Conservation (phyloP, 768 basidiomycete genomes). For the Pleurotus cornucopiae region DNA sequence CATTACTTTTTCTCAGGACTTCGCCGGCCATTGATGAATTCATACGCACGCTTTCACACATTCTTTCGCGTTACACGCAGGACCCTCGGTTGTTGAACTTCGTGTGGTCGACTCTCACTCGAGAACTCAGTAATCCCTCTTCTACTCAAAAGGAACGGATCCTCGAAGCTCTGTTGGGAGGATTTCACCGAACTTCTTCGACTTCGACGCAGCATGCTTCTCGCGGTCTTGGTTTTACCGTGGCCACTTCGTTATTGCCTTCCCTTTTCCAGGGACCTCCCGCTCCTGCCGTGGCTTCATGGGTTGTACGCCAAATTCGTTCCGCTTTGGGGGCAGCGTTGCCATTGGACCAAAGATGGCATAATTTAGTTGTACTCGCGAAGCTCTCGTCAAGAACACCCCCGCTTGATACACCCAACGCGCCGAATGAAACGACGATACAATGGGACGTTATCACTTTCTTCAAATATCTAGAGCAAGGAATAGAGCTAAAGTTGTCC, state of each 20-base stretch:
- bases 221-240: constrained; percentile 15
- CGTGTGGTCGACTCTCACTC: constrained; percentile 36
- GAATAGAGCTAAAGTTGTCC: background rate
- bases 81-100: constrained; percentile 31
- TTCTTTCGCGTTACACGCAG: constrained; percentile 30
- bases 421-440: background rate
- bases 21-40: constrained; percentile 22
- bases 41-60: constrained; percentile 30
- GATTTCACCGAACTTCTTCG: constrained; percentile 16
- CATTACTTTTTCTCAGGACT: constrained; percentile 28
- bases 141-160: constrained; percentile 25
- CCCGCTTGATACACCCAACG: background rate
- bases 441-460: background rate
- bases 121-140: constrained; percentile 20
- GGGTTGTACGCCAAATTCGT: background rate
- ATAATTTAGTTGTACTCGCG: constrained; percentile 34
- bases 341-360: constrained; percentile 35
- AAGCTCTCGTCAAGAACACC: constrained; percentile 16
- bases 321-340: constrained; percentile 25
- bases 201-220: constrained; percentile 2
- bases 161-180: constrained; percentile 29
- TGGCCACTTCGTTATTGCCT: constrained; percentile 23
- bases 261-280: background rate
- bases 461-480: constrained; percentile 1
- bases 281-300: background rate